A percentile compares a stretch with the other conserved stretches of the same genome.
Conservation (phyloP, 208 protist species). For the Leishmania lainsoni region DNA sequence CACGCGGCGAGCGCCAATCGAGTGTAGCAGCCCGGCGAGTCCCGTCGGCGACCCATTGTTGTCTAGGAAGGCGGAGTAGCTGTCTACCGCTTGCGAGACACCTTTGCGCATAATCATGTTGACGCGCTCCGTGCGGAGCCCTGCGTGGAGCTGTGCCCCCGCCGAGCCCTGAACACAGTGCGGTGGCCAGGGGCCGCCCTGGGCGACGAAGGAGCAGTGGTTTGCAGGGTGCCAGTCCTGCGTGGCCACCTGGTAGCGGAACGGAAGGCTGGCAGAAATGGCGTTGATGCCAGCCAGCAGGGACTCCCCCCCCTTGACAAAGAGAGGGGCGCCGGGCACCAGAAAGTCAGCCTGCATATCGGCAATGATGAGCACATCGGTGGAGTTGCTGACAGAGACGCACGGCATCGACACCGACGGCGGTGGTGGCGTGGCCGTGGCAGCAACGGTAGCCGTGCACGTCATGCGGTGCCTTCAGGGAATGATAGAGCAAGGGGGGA, state of each 20-base stretch:
- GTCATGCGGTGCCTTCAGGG: background rate
- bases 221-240: slow-evolving; percentile 70
- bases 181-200: slow-evolving; percentile 56
- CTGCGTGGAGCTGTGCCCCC: slow-evolving; percentile 47
- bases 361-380: slow-evolving; percentile 62
- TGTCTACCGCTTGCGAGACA: slow-evolving; percentile 31
- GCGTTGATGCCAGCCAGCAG: slow-evolving; percentile 56
- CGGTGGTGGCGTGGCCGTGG: background rate
- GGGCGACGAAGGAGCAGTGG: slow-evolving; percentile 59
- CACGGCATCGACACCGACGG: background rate
- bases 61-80: slow-evolving; percentile 74
- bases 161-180: slow-evolving; percentile 56
- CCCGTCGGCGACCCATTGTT: slow-evolving; percentile 38
- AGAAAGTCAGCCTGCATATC: slow-evolving; percentile 84
- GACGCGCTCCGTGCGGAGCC: slow-evolving; percentile 25
- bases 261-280: slow-evolving; percentile 17
- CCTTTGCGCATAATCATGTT: slow-evolving; percentile 50
- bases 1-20: slow-evolving; percentile 49
- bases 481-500: background rate
- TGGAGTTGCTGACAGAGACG: slow-evolving; percentile 7
- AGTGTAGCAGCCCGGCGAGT: slow-evolving; percentile 43
- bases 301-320: slow-evolving; percentile 31
- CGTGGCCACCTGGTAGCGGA: slow-evolving; percentile 49
- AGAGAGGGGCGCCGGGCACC: slow-evolving; percentile 42
- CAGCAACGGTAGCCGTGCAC: background rate